phyloP scores from a whole-genome alignment of 495 filamentous ascomycete genomes.

The Glutinoglossum americanum region DNA sequence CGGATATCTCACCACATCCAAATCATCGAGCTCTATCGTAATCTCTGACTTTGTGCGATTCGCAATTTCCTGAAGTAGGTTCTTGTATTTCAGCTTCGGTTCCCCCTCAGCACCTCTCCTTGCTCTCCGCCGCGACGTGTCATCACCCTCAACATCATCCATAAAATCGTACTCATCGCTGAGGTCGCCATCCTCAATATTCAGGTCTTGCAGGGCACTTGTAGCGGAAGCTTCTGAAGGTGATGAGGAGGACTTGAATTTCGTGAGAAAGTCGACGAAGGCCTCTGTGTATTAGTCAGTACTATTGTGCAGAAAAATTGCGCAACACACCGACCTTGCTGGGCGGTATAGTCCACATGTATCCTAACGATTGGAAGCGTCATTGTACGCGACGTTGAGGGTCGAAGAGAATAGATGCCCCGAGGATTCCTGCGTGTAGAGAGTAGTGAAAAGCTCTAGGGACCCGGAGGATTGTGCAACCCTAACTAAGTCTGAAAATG shows the following conservation, averaged over 20 bases:
- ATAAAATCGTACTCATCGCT: conserved; percentile 92
- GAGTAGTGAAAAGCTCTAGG: neutral
- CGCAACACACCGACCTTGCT: conserved; percentile 38
- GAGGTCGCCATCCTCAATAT: conserved; percentile 61
- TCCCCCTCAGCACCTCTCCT: conserved; percentile 18
- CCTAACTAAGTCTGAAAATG: neutral
- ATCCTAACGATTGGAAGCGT: conserved; percentile 52
- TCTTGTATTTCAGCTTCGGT: conserved; percentile 72
- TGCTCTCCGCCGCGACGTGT: conserved; percentile 20
- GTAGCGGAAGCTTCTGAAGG: conserved; percentile 43
- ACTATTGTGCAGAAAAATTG: neutral
- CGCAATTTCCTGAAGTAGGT: conserved; percentile 69
- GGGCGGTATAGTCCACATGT: conserved; percentile 67
- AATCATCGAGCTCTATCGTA: conserved; percentile 73
- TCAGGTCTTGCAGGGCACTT: conserved; percentile 59
- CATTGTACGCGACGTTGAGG: conserved; percentile 28
- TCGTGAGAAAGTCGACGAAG: conserved; percentile 70
- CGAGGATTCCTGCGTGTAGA: neutral
- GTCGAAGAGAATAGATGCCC: neutral
- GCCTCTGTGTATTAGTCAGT: conserved; percentile 27
- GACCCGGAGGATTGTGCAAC: neutral
- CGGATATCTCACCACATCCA: conserved; percentile 35
- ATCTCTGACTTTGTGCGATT: conserved; percentile 55
- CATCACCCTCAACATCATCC: conserved; percentile 55
- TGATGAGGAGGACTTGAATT: conserved; percentile 67